Evolutionary conservation across 2,329 filamentous ascomycete genomes (phyloP).

Genomic region (Meredithiella fracta): DNA sequence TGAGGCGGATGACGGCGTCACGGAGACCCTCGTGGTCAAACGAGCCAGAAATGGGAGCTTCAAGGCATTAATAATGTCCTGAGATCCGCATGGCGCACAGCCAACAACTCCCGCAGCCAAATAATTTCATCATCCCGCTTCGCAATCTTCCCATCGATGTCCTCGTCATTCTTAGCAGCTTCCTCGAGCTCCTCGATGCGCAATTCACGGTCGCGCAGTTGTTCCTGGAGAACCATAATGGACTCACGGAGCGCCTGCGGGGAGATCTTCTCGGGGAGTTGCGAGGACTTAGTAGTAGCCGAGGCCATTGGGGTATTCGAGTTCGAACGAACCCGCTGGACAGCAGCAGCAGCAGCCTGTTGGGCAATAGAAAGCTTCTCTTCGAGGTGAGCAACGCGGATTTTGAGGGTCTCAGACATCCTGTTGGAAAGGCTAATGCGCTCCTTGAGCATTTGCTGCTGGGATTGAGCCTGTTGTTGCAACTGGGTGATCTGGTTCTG

Average conservation of each 20-base stretch:
- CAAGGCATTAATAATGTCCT: slow-evolving; percentile 78
- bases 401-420: slow-evolving; percentile 71
- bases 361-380: slow-evolving; percentile 84
- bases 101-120: slow-evolving; percentile 87
- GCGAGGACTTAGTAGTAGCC: slow-evolving; percentile 18
- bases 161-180: slow-evolving; percentile 51
- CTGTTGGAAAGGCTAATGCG: slow-evolving; percentile 67
- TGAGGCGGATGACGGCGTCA: slow-evolving; percentile 82
- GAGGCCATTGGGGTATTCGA: slow-evolving; percentile 25
- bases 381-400: slow-evolving; percentile 69
- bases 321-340: slow-evolving; percentile 50
- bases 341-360: slow-evolving; percentile 70
- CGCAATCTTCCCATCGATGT: slow-evolving; percentile 65
- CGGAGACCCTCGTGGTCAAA: slow-evolving; percentile 68
- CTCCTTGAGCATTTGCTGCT: slow-evolving; percentile 65
- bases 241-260: slow-evolving; percentile 90
- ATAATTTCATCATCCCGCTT: slow-evolving; percentile 87
- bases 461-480: slow-evolving; percentile 64
- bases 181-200: slow-evolving; percentile 77
- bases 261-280: slow-evolving; percentile 68
- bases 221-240: slow-evolving; percentile 90
- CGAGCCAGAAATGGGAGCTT: slow-evolving; percentile 38
- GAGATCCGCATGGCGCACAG: slow-evolving; percentile 73
- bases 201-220: slow-evolving; percentile 83
- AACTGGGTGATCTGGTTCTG: slow-evolving; percentile 56